Conservation (phyloP, 2,329 filamentous ascomycete genomes). For the Neurospora sp. region DNA sequence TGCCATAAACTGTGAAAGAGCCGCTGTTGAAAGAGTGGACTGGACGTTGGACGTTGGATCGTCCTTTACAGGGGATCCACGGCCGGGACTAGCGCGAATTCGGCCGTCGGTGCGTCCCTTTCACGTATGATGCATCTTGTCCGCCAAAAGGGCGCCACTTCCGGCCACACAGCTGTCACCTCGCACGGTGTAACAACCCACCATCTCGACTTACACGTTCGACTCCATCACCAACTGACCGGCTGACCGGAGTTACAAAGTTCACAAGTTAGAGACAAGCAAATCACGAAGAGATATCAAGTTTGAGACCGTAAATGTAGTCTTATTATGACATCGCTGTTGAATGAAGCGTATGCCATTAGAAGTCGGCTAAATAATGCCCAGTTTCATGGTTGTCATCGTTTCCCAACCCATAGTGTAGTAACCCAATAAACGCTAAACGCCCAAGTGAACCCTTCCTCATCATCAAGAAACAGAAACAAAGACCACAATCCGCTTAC, state of each 20-base stretch:
- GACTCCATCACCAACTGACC: neutral
- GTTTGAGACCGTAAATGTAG: neutral
- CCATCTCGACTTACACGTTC: neutral
- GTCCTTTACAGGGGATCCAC: neutral
- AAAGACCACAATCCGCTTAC: conserved; percentile 21
- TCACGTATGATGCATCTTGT: neutral
- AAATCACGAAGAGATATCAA: neutral
- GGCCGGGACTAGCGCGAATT: neutral
- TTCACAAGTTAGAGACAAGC: neutral
- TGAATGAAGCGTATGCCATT: conserved; percentile 4
- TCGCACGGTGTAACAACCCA: neutral
- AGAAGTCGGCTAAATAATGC: conserved; percentile 8
- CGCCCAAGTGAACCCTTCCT: neutral
- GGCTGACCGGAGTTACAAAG: neutral
- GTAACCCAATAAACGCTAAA: neutral
- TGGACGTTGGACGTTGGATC: neutral
- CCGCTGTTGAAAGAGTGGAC: neutral
- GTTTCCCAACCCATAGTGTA: neutral
- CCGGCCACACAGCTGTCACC: neutral
- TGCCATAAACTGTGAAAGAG: neutral
- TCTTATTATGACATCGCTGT: conserved; percentile 1
- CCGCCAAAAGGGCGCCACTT: neutral
- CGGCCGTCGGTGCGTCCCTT: neutral
- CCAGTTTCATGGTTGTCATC: neutral
- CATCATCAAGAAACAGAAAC: conserved; percentile 1